Base-by-base conservation (phyloP, 2,329 filamentous ascomycete genomes). In the Phaeoacremonium minimum region DNA sequence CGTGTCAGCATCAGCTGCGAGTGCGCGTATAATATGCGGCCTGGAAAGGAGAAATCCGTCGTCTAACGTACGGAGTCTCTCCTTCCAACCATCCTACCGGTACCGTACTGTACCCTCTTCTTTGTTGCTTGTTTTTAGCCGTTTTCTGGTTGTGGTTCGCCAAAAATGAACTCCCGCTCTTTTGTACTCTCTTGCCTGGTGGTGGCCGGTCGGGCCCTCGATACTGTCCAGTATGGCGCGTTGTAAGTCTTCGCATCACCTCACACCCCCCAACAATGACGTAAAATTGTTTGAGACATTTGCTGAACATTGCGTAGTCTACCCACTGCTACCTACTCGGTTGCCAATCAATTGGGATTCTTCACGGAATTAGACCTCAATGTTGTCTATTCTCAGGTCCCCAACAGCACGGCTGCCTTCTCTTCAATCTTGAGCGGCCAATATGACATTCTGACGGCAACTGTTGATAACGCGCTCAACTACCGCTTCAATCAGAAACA, bases 381-480 rank as follows among this genome's bases (percentile, higher is more conserved):
- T 36, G 51, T 55, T 28, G 44, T 46, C 17, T 53, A 49, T 38
- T 41, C 48, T 17, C 51, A 55, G 34, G 48, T 55, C 26, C 47
- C 53, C 6, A 55, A 51, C 32, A 55, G 51, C 18, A 48, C 47
- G 4, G 47, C 40, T 22, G 50, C 48, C 8, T 52, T 52, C 36
- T 32, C 36, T 17, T 38, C 42, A 4, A 18, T 54, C 11, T 37
- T 50, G 11, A 46, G 36, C 36, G 53, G 51, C 7, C 39, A 42
- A 9, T 56, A 54, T 30, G 51, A 55, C 38, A 45, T 56, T 26
- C 39, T 56, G 5, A 54, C 48, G 13, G 51, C 48, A 18, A 54
- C 51, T 5, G 48, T 55, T 22, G 51, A 56, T 42, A 56, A 57
- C 36, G 46, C 46, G 5, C 47, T 55, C 20, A 56, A 55, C 33